phyloP scores from a whole-genome alignment of 495 filamentous ascomycete species.

The Tuber brumale region DNA sequence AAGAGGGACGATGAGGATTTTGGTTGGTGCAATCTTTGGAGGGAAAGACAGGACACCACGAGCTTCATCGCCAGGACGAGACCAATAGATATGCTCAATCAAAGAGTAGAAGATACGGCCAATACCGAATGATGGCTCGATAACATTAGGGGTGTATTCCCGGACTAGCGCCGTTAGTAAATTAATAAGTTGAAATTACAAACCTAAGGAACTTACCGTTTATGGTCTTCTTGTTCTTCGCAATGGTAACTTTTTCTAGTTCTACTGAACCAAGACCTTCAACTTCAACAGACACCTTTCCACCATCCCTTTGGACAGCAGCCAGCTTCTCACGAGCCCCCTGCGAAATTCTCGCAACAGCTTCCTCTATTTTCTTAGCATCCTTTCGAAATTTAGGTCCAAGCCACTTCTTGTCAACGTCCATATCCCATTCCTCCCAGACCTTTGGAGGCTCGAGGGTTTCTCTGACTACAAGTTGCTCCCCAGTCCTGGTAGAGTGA shows the following conservation, averaged over 20 bases:
- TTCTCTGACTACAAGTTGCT: slow-evolving; percentile 55
- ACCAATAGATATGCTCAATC: slow-evolving; percentile 62
- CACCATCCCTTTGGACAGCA: slow-evolving; percentile 47
- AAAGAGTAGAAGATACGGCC: slow-evolving; percentile 61
- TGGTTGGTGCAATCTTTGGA: slow-evolving; percentile 64
- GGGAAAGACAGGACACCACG: slow-evolving; percentile 71
- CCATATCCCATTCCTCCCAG: slow-evolving; percentile 57
- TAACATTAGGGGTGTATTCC: slow-evolving; percentile 63
- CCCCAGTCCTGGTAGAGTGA: slow-evolving; percentile 58
- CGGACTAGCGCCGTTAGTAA: slow-evolving; percentile 35
- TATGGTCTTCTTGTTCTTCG: slow-evolving; percentile 52
- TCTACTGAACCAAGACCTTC: slow-evolving; percentile 54
- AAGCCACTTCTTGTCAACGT: slow-evolving; percentile 59
- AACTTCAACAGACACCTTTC: slow-evolving; percentile 54
- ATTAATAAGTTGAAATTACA: not conserved
- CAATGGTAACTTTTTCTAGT: slow-evolving; percentile 53
- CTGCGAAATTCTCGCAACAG: slow-evolving; percentile 53
- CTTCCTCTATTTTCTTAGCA: slow-evolving; percentile 55
- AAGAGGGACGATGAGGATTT: slow-evolving; percentile 68
- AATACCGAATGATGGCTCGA: slow-evolving; percentile 67
- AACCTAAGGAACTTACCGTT: slow-evolving; percentile 40
- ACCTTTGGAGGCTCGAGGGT: slow-evolving; percentile 51
- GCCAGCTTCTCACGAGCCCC: slow-evolving; percentile 52
- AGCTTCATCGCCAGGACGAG: slow-evolving; percentile 57
- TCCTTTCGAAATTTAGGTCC: slow-evolving; percentile 61